phyloP scores from a whole-genome alignment of 2,329 filamentous ascomycete genomes.

The Aspergillus tanneri region DNA sequence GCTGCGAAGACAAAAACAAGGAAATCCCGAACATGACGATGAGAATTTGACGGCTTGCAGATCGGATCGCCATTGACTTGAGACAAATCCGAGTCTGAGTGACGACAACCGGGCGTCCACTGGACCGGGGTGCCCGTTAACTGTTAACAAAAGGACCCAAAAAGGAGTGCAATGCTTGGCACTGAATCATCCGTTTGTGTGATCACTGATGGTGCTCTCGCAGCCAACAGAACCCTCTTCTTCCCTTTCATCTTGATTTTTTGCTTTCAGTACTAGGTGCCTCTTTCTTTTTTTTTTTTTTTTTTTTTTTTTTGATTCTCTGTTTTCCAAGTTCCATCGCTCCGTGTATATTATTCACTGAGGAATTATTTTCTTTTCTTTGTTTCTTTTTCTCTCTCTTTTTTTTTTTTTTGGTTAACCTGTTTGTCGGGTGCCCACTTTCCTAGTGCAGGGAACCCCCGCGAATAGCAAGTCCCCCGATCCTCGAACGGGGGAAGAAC shows the following conservation, averaged over 20 bases:
- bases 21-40: constrained; percentile 5
- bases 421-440: neutral
- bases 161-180: neutral
- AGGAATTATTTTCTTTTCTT: no score
- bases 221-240: no score
- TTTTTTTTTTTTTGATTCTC: no score
- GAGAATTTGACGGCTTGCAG: constrained; percentile 11
- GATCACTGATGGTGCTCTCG: no score
- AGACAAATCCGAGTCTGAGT: constrained; percentile 3
- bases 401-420: no score
- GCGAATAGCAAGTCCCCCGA: neutral
- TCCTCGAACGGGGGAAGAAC: neutral
- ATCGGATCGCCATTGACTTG: constrained; percentile 20
- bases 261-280: no score
- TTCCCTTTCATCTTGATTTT: no score
- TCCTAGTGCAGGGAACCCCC: neutral
- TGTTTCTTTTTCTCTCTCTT: no score
- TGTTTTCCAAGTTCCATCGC: no score
- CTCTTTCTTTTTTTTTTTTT: no score
- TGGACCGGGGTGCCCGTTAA: constrained; percentile 1
- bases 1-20: neutral
- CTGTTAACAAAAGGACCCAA: neutral
- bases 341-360: no score
- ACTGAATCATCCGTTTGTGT: no score
- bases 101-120: constrained; percentile 8